phyloP scores from a whole-genome alignment of 2,329 filamentous ascomycete species.

The Beauveria scarabaeidicola region DNA sequence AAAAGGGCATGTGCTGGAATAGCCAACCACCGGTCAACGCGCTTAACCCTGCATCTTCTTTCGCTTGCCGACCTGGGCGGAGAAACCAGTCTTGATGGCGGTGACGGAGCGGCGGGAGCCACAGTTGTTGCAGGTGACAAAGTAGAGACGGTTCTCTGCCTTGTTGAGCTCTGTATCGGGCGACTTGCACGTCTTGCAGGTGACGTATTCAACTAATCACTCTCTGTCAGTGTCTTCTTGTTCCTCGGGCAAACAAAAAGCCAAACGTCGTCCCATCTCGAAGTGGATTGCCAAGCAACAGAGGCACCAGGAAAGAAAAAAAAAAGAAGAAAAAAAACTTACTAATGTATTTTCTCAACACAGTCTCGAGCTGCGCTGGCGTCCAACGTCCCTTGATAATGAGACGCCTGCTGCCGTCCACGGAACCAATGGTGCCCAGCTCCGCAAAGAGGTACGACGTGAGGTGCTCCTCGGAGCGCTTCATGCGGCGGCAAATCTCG shows the following conservation, averaged over 20 bases:
- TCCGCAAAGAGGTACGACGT: conserved; percentile 96
- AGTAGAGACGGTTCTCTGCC: conserved; percentile 98
- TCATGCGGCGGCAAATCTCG: conserved; percentile 99
- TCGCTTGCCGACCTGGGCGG: conserved; percentile 97
- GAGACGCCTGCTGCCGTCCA: conserved; percentile 83
- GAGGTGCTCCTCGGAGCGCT: conserved; percentile 95
- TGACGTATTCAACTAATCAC: conserved; percentile 78
- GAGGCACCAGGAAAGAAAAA: too few species aligned
- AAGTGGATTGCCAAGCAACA: too few species aligned
- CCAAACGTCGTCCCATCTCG: not conserved
- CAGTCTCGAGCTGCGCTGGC: conserved; percentile 98
- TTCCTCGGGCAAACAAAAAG: not conserved
- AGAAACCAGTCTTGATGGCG: conserved; percentile 99
- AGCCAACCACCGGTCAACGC: not conserved
- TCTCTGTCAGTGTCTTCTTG: not conserved
- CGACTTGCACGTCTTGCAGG: conserved; percentile 95
- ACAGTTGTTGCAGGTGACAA: conserved; percentile 88
- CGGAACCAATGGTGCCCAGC: conserved; percentile 92
- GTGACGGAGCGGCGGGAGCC: conserved; percentile 80
- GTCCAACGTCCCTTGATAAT: conserved; percentile 99
- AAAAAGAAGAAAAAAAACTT: conserved; percentile 28
- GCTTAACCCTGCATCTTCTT: conserved; percentile 79
- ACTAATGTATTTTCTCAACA: conserved; percentile 91
- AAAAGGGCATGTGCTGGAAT: too few species aligned
- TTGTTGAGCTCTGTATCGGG: conserved; percentile 95